Percentiles rank a stretch among this genome's conserved stretches.
phyloP scores from a whole-genome alignment of 169 alveolate genomes.

The Miamiensis avidus region DNA sequence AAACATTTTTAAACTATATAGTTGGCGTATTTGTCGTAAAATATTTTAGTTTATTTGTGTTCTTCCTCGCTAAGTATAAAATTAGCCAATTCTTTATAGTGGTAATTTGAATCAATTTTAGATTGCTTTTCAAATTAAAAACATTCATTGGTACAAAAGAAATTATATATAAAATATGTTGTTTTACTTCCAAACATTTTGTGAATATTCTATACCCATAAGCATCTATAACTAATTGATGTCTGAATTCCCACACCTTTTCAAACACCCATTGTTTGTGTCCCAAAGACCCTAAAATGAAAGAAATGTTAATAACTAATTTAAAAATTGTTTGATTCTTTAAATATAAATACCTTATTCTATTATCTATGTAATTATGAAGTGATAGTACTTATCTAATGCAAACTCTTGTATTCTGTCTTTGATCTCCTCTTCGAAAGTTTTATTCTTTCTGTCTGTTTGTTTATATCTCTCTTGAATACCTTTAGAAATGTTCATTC shows the following conservation, averaged over 20 bases:
- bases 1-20: slow-evolving; percentile 8
- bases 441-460: not conserved
- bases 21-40: slow-evolving; percentile 6
- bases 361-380: not conserved
- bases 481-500: not conserved
- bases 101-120: not conserved
- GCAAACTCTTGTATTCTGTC: slow-evolving; percentile 1
- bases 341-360: slow-evolving; percentile 15
- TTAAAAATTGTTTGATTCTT: not conserved
- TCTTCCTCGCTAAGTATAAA: not conserved
- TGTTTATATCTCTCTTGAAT: slow-evolving; percentile 4
- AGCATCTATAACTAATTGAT: not conserved
- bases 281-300: slow-evolving; percentile 1
- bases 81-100: not conserved
- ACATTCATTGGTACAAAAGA: no score
- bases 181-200: slow-evolving; percentile 17
- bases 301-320: not conserved
- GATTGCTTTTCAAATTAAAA: no score
- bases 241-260: not conserved
- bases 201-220: not conserved
- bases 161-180: no score
- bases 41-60: not conserved
- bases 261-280: not conserved
- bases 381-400: slow-evolving; percentile 15
- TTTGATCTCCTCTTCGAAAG: slow-evolving; percentile 5